Evolutionary conservation across 495 filamentous ascomycete species (phyloP), one percentile per base, ranked within the genome.

Genomic region (Aspergillus sclerotiicarbonarius): DNA sequence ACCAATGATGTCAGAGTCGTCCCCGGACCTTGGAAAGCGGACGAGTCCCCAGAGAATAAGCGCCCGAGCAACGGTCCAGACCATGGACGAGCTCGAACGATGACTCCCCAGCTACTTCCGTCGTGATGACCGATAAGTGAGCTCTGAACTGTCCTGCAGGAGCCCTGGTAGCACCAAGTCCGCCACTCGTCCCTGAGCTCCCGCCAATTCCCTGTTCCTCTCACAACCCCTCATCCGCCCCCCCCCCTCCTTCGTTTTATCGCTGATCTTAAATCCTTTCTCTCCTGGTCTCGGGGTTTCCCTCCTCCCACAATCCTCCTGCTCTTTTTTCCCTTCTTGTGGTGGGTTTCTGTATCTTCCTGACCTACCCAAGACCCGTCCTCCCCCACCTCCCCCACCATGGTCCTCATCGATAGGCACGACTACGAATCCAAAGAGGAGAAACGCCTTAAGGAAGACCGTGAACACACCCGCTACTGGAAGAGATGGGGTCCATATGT

Each of bases 391-490:
- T 51, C 51, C 39, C 56, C 60, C 56, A 68, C 58, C 64, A 97
- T 98, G 93, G 92, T 96, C 60, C 79, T 93, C 65, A 86, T 92
- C 62, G 92, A 94, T 67, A 82, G 87, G 59, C 84, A 92, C 68
- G 88, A 90, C 64, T 91, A 91, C 69, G 80, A 90, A 67, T 89
- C 88, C 53, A 83, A 87, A 69, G 93, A 98, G 76, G 93, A 96
- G 78, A 86, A 87, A 71, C 84, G 93, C 30, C 79, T 98, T 61
- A 88, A 87, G 71, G 88, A 96, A 71, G 94, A 97, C 71, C 81
- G 82, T 19, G 82, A 91, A 52, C 84, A 89, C 43, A 81, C 64
- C 45, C 88, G 85, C 67, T 96, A 96, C 75, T 97, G 93, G 92
- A 96, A 97, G 82, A 87, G 85, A 80, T 97, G 92, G 92, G 92